Base-by-base conservation (phyloP, 1,284 basidiomycete genomes). In the Hypsizygus ulmarius region DNA sequence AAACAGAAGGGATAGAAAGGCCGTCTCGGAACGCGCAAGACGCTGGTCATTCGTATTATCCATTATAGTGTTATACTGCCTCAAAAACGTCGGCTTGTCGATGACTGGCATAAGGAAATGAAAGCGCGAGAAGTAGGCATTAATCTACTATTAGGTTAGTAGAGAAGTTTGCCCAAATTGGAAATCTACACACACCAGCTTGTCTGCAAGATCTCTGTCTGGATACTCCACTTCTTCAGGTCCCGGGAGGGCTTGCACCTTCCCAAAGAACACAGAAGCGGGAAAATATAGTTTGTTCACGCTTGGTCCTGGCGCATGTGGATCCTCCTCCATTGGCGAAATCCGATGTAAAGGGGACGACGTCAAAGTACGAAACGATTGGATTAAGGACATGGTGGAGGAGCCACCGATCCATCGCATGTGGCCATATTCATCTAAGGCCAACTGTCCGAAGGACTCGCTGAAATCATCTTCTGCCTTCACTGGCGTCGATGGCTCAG, bases 381-480 rank as follows among this genome's bases (percentile, higher is more conserved):
- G 90, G 46, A 94, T 90, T 55, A 94, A 78, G 7, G 90, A 90
- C 82, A 94, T 87, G 8, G 91, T 92, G 19, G 90, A 93, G 7
- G 90, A 93, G 39, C 90, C 87, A 28, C 91, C 91, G 58, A 94
- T 93, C 91, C 91, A 94, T 52, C 91, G 82, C 72, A 89, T 83
- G 66, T 93, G 90, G 16, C 91, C 91, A 57, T 92, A 84, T 64
- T 93, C 91, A 60, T 94, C 91, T 39, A 92, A 75, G 19, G 90
- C 87, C 47, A 93, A 79, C 63, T 93, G 90, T 15, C 90, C 91
- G 60, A 90, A 86, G 19, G 86, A 83, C 62, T 91, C 88, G 56
- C 79, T 81, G 55, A 90, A 76, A 64, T 89, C 87, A 57, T 74
- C 76, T 72, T 79, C 82, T 55, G 79, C 74, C 70, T 83, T 88